These are phyloP conservation scores for Echinochloa phyllopogon DNA, from an alignment of 176 grass and related monocot species.

Conservation along the genomic window DNA sequence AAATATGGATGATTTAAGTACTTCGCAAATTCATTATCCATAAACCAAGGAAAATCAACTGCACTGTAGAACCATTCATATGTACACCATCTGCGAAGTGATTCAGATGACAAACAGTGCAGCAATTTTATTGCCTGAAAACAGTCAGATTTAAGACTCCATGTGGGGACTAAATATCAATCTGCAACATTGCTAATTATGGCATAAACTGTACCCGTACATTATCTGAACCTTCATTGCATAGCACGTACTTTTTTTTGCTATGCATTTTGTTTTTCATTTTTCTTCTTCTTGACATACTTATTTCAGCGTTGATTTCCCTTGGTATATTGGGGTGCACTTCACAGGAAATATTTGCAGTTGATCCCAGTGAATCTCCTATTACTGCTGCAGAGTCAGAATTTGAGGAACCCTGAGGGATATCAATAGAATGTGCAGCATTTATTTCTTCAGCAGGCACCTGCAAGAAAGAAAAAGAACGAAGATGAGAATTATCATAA, in stretches of 20 bases:
- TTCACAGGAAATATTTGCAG: constrained; percentile 26
- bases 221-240: constrained; percentile 37
- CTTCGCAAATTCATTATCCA: constrained; percentile 60
- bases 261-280: constrained; percentile 40
- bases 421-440: constrained; percentile 3
- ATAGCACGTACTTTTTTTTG: constrained; percentile 28
- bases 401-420: constrained; percentile 17
- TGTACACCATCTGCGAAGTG: constrained; percentile 68
- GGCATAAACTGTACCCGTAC: constrained; percentile 42
- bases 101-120: constrained; percentile 61
- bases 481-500: constrained; percentile 7
- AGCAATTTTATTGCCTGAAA: constrained; percentile 52
- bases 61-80: constrained; percentile 85
- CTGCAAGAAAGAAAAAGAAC: constrained; percentile 13
- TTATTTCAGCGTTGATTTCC: constrained; percentile 38
- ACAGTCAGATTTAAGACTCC: not conserved
- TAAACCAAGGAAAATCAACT: constrained; percentile 88
- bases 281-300: constrained; percentile 45
- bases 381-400: constrained; percentile 20
- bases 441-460: constrained; percentile 40
- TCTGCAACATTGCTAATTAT: constrained; percentile 25
- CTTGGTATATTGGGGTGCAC: constrained; percentile 11
- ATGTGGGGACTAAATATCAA: constrained; percentile 17
- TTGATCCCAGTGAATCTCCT: constrained; percentile 32
- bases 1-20: constrained; percentile 66